A percentile compares a stretch with the other conserved stretches of the same genome.
Evolutionary conservation across 768 basidiomycete genomes (phyloP).

Genomic region (Boletus subparvulus): DNA sequence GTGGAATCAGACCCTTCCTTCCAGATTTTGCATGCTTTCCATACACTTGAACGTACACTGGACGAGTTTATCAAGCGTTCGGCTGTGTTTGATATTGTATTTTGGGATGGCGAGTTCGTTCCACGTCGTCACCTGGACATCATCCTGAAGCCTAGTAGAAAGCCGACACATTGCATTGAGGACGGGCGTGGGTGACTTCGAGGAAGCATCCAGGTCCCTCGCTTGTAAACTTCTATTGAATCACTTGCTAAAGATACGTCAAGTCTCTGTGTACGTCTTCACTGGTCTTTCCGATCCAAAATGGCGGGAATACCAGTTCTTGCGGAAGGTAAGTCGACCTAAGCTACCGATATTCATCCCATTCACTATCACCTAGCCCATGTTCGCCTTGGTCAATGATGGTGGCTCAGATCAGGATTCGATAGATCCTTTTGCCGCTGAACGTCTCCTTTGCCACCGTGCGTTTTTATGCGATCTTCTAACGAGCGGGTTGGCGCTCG

Average conservation of each 20-base stretch:
- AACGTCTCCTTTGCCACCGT: constrained; percentile 46
- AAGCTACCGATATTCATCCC: not conserved
- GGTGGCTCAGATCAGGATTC: constrained; percentile 36
- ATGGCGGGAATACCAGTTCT: constrained; percentile 48
- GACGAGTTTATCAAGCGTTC: constrained; percentile 47
- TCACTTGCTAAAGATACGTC: constrained; percentile 43
- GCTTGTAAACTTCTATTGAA: constrained; percentile 52
- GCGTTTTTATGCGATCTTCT: constrained; percentile 50
- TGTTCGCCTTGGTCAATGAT: constrained; percentile 64
- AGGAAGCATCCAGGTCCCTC: constrained; percentile 47
- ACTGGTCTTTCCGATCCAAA: constrained; percentile 41
- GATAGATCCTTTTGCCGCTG: constrained; percentile 13
- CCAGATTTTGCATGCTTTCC: constrained; percentile 62
- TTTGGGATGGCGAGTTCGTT: constrained; percentile 50
- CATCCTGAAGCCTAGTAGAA: constrained; percentile 32
- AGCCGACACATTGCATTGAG: constrained; percentile 42
- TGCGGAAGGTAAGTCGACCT: constrained; percentile 38
- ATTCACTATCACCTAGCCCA: constrained; percentile 46
- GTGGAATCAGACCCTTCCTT: constrained; percentile 50
- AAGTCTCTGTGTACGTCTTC: constrained; percentile 48
- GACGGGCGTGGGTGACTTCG: constrained; percentile 37
- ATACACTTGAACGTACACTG: constrained; percentile 51
- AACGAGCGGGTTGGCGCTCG: constrained; percentile 48
- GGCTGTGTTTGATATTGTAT: constrained; percentile 61
- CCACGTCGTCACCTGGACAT: not conserved